phyloP scores from a whole-genome alignment of 2,329 filamentous ascomycete species.

The Fusarium stilboides region DNA sequence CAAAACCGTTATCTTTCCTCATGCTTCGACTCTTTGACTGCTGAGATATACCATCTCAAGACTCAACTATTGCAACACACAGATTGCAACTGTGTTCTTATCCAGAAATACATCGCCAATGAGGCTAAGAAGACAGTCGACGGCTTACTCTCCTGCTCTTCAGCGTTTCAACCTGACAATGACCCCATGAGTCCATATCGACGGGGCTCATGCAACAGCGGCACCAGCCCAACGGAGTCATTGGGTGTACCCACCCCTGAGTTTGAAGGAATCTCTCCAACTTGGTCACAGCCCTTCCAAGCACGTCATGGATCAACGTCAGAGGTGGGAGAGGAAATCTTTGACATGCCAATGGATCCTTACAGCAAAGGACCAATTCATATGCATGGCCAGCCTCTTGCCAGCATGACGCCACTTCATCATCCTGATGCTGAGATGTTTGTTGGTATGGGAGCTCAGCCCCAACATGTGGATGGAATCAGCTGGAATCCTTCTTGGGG shows the following conservation, averaged over 20 bases:
- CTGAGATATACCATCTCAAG: conserved; percentile 53
- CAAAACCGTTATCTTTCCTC: conserved; percentile 51
- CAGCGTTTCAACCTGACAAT: conserved; percentile 32
- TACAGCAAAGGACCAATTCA: conserved; percentile 33
- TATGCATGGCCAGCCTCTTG: conserved; percentile 31
- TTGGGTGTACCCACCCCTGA: conserved; percentile 44
- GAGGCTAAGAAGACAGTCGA: conserved; percentile 52
- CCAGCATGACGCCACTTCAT: conserved; percentile 15
- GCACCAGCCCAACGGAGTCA: conserved; percentile 47
- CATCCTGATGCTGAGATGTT: conserved; percentile 31
- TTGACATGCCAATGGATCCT: conserved; percentile 44
- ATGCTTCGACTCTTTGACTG: conserved; percentile 47
- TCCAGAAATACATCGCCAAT: conserved; percentile 53
- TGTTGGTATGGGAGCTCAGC: conserved; percentile 27
- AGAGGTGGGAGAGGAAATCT: conserved; percentile 43
- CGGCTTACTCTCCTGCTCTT: conserved; percentile 37
- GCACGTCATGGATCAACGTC: conserved; percentile 35
- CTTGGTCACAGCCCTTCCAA: conserved; percentile 46
- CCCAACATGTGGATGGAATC: conserved; percentile 26
- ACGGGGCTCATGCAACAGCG: conserved; percentile 45
- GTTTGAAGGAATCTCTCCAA: conserved; percentile 38
- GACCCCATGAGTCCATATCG: conserved; percentile 37
- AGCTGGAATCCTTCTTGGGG: conserved; percentile 43
- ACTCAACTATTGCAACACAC: conserved; percentile 51
- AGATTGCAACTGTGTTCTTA: conserved; percentile 52